These are phyloP conservation scores for Lantana camara DNA, from an alignment of 257 asterid genomes.

Conservation along the genomic window DNA sequence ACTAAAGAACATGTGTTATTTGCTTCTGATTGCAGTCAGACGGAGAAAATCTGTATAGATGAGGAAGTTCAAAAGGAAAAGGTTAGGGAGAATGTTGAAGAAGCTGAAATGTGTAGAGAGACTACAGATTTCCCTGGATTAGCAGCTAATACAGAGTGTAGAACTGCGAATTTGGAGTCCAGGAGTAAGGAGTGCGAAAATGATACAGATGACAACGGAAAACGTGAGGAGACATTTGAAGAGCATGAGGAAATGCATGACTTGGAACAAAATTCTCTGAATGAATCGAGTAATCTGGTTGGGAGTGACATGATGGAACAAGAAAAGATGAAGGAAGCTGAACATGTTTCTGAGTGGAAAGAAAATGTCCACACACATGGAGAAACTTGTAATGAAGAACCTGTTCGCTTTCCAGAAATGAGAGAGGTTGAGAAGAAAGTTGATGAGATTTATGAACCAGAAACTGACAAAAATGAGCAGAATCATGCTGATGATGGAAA, in stretches of 20 bases:
- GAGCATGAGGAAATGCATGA: constrained; percentile 23
- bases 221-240: constrained; percentile 32
- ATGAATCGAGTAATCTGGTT: constrained; percentile 23
- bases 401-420: constrained; percentile 30
- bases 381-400: constrained; percentile 38
- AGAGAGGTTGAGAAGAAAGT: constrained; percentile 30
- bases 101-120: constrained; percentile 41
- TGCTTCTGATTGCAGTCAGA: constrained; percentile 23
- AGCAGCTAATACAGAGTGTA: constrained; percentile 37
- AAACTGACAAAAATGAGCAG: constrained; percentile 33
- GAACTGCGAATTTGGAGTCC: constrained; percentile 32
- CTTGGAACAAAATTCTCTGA: constrained; percentile 25
- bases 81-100: constrained; percentile 38
- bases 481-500: constrained; percentile 34
- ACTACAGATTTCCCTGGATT: constrained; percentile 36
- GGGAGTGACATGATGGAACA: constrained; percentile 29
- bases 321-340: constrained; percentile 30
- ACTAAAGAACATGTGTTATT: constrained; percentile 39
- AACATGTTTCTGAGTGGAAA: constrained; percentile 28
- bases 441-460: constrained; percentile 35
- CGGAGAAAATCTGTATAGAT: constrained; percentile 25
- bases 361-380: constrained; percentile 34
- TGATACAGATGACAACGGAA: constrained; percentile 32
- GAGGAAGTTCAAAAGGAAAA: constrained; percentile 34
- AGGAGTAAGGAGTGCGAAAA: constrained; percentile 34